Evolutionary conservation across 805 yeast genomes (phyloP), one percentile per base, ranked within the genome.

Genomic region (Lipomyces yamanashiensis): DNA sequence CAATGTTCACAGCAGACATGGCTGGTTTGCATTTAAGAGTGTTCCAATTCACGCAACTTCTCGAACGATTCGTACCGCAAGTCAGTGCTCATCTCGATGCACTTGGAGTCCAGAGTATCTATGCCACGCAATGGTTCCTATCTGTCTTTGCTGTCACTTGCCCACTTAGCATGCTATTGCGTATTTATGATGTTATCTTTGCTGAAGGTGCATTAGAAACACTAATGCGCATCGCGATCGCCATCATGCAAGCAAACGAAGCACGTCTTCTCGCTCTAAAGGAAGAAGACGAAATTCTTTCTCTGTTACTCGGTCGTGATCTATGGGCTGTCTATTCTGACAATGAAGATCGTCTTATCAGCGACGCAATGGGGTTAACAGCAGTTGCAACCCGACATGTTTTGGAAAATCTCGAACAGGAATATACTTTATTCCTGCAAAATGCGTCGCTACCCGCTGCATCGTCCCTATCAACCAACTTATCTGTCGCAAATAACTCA

Each of bases 111-210:
- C 69, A 80, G 77, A 63, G 81, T 76, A 53, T 85, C 80, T 72
- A 74, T 64, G 78, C 85, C n/a, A 81, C 81, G 55, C 89, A 86
- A 71, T 86, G 90, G 90, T 85, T 87, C 79, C 72, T 86, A 54
- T 82, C 87, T 0, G 81, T 85, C 64, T 81, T 80, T 67, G 84
- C 87, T 1, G 83, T 84, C 39, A 86, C 87, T 48, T 79, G 86
- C n/a, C 89, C 89, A 0, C 80, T 76, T 73, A 79, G 62, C 69
- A 84, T 76, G 78, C 79, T 75, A 71, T 81, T 78, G 67, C 82
- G 76, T 73, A 79, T 73, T 74, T 85, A 79, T 80, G 88, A 78
- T 76, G 76, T 76, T 71, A 82, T 77, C 73, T 79, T 74, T 67
- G 80, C 77, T 74, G 87, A 79, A 83, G 89, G 78, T 34, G 81